Evolutionary conservation across 2,329 filamentous ascomycete genomes (phyloP).

Genomic region (Cercospora sp.): DNA sequence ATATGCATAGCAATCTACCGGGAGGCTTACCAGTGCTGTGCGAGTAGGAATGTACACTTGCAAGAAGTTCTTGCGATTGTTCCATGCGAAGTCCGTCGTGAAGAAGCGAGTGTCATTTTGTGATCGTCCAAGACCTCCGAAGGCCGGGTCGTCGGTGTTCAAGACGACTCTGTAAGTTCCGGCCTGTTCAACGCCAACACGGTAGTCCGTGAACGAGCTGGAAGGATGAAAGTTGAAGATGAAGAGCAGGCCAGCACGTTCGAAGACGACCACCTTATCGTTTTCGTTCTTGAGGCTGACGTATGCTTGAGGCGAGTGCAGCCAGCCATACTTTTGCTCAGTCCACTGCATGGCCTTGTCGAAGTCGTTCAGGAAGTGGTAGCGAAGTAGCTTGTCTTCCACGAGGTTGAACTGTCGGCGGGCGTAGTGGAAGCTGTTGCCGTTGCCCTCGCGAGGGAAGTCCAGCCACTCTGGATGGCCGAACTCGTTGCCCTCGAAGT

Average conservation of each 20-base stretch:
- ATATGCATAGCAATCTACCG: too few species aligned
- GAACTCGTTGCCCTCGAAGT: constrained; percentile 99
- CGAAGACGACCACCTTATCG: constrained; percentile 95
- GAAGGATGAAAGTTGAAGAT: constrained; percentile 94
- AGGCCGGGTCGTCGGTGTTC: constrained; percentile 73
- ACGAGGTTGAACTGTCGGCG: constrained; percentile 90
- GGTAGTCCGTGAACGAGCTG: constrained; percentile 85
- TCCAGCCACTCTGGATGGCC: constrained; percentile 99
- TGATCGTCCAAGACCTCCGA: constrained; percentile 78
- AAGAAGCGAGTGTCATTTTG: constrained; percentile 84
- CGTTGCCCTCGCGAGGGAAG: constrained; percentile 79
- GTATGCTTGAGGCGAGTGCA: constrained; percentile 81
- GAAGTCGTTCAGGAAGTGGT: constrained; percentile 90
- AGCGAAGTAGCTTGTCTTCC: constrained; percentile 81
- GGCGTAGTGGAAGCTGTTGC: constrained; percentile 44
- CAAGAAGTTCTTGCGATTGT: constrained; percentile 82
- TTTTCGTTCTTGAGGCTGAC: constrained; percentile 89
- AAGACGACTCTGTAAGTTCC: constrained; percentile 88
- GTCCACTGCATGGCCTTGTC: constrained; percentile 86
- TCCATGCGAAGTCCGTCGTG: constrained; percentile 88
- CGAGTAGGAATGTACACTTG: constrained; percentile 87
- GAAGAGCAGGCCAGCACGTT: constrained; percentile 85
- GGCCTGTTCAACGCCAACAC: constrained; percentile 78
- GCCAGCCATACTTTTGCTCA: constrained; percentile 89
- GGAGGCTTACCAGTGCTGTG: constrained; percentile 67